phyloP scores from a whole-genome alignment of 495 filamentous ascomycete species.

The Penicillium cinerascens region DNA sequence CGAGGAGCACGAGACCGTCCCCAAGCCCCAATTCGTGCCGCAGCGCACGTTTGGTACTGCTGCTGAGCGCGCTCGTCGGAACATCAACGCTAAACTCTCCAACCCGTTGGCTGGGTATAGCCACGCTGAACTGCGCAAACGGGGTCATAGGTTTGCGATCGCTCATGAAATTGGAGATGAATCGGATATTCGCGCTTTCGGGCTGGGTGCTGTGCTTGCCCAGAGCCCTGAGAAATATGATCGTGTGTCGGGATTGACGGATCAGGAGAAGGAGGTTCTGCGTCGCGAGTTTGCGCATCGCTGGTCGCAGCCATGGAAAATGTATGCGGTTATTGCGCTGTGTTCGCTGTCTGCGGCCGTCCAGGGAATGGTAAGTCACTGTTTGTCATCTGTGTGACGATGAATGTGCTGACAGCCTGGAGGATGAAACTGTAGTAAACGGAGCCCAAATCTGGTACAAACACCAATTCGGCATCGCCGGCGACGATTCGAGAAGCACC shows the following conservation, averaged over 20 bases:
- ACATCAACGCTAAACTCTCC: constrained; percentile 58
- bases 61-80: constrained; percentile 50
- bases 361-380: constrained; percentile 61
- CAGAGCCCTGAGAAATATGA: constrained; percentile 55
- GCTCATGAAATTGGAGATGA: constrained; percentile 58
- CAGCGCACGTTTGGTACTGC: constrained; percentile 33
- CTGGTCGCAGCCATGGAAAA: constrained; percentile 68
- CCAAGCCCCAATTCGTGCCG: constrained; percentile 17
- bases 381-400: background rate
- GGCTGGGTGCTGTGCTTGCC: constrained; percentile 69
- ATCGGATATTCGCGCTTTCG: constrained; percentile 64
- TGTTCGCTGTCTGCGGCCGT: constrained; percentile 64
- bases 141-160: constrained; percentile 64
- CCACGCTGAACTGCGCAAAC: constrained; percentile 54
- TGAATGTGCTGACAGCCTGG: background rate
- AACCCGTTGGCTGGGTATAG: constrained; percentile 67
- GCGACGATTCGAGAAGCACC: constrained; percentile 28
- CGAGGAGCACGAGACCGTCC: constrained; percentile 15
- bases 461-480: constrained; percentile 63
- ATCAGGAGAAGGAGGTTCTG: constrained; percentile 55
- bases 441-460: constrained; percentile 75
- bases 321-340: constrained; percentile 65
- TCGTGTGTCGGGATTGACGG: constrained; percentile 50
- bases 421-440: constrained; percentile 77
- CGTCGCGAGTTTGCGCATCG: constrained; percentile 61